A percentile compares a stretch with the other conserved stretches of the same genome.
Evolutionary conservation across 345 rosid species (phyloP).

Genomic region (Eucalyptus dawsonii): DNA sequence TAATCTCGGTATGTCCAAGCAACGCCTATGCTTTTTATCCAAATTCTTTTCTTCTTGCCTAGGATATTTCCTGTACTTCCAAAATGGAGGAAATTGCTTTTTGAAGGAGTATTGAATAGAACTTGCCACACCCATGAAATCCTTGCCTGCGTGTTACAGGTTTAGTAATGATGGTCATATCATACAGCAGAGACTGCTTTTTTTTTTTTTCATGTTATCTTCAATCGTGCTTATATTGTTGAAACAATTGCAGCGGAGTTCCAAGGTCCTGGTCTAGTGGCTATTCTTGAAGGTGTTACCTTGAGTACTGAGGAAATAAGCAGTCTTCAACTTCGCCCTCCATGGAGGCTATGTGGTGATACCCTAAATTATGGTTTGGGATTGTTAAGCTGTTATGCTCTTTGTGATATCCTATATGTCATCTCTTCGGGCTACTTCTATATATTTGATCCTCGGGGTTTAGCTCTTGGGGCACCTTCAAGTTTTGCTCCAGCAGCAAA

Average conservation of each 20-base stretch:
- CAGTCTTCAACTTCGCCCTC: constrained; percentile 87
- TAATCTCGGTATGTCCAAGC: constrained; percentile 47
- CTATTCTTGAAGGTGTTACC: constrained; percentile 74
- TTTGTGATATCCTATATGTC: constrained; percentile 74
- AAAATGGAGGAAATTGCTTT: not conserved
- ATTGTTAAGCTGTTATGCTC: constrained; percentile 65
- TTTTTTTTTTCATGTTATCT: not conserved
- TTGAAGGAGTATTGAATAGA: not conserved
- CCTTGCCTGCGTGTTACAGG: not conserved
- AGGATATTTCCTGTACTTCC: not conserved
- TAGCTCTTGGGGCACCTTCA: constrained; percentile 54
- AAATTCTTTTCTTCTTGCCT: not conserved
- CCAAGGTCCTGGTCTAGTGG: constrained; percentile 92
- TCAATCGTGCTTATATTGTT: not conserved
- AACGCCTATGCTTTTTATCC: not conserved
- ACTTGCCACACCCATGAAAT: not conserved
- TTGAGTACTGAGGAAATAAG: constrained; percentile 87
- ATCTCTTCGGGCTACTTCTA: constrained; percentile 80
- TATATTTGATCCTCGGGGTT: constrained; percentile 89
- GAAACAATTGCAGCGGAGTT: constrained; percentile 51
- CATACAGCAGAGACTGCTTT: not conserved
- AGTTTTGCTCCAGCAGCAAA: constrained; percentile 67
- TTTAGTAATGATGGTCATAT: not conserved
- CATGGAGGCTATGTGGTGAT: constrained; percentile 79
- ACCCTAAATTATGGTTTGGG: constrained; percentile 90